Evolutionary conservation across 192 early-diverging fungal genomes (phyloP).

Genomic region (Coemansia sp.): DNA sequence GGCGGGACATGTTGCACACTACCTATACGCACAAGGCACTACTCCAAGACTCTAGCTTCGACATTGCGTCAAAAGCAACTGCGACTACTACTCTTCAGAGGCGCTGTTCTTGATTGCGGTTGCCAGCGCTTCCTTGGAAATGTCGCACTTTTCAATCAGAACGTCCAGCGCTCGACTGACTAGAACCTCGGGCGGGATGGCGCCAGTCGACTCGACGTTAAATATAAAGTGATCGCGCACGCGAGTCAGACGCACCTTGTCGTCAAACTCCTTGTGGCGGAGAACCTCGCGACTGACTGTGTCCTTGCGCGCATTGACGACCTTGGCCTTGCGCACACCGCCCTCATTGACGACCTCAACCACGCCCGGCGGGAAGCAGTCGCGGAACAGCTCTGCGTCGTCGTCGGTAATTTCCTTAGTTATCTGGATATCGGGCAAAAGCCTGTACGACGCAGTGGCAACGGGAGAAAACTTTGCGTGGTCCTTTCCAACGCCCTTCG

Average conservation of each 20-base stretch:
- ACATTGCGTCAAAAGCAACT: neutral
- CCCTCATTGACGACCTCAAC: conserved; percentile 73
- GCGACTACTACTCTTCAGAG: conserved; percentile 20
- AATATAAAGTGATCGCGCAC: conserved; percentile 98
- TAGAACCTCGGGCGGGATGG: conserved; percentile 74
- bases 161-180: conserved; percentile 79
- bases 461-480: conserved; percentile 99
- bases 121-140: conserved; percentile 65
- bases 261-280: conserved; percentile 90
- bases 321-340: conserved; percentile 72
- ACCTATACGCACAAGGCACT: neutral
- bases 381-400: conserved; percentile 77
- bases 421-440: conserved; percentile 91
- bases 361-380: conserved; percentile 89
- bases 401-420: conserved; percentile 83
- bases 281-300: conserved; percentile 94
- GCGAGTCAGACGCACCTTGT: conserved; percentile 85
- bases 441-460: conserved; percentile 92
- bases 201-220: conserved; percentile 92
- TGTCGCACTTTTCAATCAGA: conserved; percentile 79
- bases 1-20: neutral
- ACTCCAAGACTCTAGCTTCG: neutral
- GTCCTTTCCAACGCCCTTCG: conserved; percentile 93
- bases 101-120: conserved; percentile 13
- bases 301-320: conserved; percentile 93